phyloP scores from a whole-genome alignment of 257 asterid genomes.

The Catharanthus roseus region DNA sequence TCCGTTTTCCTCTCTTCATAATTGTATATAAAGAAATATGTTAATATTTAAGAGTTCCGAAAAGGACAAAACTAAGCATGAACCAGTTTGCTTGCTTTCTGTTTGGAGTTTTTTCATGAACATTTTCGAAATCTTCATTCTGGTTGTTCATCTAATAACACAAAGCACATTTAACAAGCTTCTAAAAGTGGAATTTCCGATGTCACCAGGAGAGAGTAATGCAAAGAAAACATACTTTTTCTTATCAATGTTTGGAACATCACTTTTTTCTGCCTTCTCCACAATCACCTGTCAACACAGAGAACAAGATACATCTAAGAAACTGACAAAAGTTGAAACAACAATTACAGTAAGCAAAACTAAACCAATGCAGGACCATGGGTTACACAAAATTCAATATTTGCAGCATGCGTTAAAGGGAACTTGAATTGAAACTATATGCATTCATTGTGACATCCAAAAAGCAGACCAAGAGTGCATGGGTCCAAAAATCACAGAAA shows the following conservation, averaged over 20 bases:
- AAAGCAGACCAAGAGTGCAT: not conserved
- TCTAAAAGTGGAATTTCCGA: not conserved
- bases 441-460: not conserved
- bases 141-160: not conserved
- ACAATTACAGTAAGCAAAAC: not conserved
- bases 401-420: not conserved
- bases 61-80: not conserved
- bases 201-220: not conserved
- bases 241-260: constrained; percentile 63
- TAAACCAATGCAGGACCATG: not conserved
- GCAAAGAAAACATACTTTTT: constrained; percentile 43
- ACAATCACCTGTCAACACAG: constrained; percentile 44
- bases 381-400: not conserved
- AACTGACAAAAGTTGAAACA: not conserved
- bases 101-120: not conserved
- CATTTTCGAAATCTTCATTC: not conserved
- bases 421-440: not conserved
- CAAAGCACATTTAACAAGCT: not conserved
- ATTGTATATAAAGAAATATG: not conserved
- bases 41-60: not conserved
- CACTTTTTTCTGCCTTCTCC: constrained; percentile 69
- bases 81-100: not conserved
- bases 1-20: not conserved
- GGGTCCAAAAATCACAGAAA: not conserved
- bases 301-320: constrained; percentile 3